Base-by-base conservation (phyloP, 345 rosid species). In the Gossypium bickii region DNA sequence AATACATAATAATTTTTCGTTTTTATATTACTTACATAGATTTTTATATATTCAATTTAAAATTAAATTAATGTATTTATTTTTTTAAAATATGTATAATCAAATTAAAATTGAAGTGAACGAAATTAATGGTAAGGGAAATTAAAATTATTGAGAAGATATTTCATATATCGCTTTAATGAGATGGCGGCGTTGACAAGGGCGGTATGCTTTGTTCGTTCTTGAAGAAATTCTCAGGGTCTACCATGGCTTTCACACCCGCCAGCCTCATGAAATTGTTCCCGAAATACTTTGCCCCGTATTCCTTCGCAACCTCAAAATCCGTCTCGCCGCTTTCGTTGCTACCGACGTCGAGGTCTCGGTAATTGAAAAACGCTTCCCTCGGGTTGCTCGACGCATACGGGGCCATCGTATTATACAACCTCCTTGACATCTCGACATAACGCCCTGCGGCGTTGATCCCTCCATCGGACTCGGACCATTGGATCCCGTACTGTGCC, bases 151-250 rank as follows among this genome's bases (percentile, higher is more conserved):
- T 1, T n/a, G 8, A 52, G 9, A 52, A 16, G 20, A 4, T 16
- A 52, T 52, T 16, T 16, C 7, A n/a, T n/a, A 4, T 52, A 15
- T 51, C 16, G 18, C 16, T 52, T 16, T n/a, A 52, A 52, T 52
- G 20, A 52, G 8, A 7, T 16, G 56, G 7, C 17, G 18, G 9
- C 9, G 2, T 52, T 52, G 56, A 20, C 56, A 52, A 52, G 4
- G 56, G 56, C 9, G 56, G 56, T 4, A 52, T 52, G 56, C 56
- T 52, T 77, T 82, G 87, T 76, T 86, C 83, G 45, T 84, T 71
- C 71, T 72, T 66, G 74, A 86, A 86, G 74, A 86, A 84, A 55
- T 86, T 80, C 5, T 22, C 25, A 20, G 85, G 86, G 76, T 86
- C 87, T 17, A 77, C 77, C 51, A 17, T 48, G 2, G 81, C 74